Conservation (phyloP, 257 asterid genomes). For the Nicotiana knightiana region DNA sequence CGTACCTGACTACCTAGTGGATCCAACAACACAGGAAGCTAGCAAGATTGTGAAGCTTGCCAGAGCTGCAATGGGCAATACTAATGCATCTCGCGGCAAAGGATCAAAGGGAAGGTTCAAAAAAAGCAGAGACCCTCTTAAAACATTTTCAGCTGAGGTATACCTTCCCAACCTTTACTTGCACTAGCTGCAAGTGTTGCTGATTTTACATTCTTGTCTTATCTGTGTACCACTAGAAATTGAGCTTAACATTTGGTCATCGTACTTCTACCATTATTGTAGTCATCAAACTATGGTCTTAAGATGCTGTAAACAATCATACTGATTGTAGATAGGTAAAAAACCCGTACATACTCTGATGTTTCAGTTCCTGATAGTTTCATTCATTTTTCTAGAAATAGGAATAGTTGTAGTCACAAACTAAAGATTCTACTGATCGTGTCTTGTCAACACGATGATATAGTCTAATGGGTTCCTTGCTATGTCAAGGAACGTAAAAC, state of each 20-base stretch:
- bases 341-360: not conserved
- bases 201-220: not conserved
- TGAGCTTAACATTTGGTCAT: not conserved
- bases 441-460: not conserved
- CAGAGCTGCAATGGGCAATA: conserved; percentile 89
- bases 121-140: conserved; percentile 70
- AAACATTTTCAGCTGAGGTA: conserved; percentile 88
- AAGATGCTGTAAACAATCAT: not conserved
- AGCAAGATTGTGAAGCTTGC: conserved; percentile 88
- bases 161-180: not conserved
- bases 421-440: not conserved
- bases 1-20: conserved; percentile 87
- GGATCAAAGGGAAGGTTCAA: conserved; percentile 56
- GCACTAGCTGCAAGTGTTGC: not conserved
- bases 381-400: not conserved
- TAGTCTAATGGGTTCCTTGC: not conserved
- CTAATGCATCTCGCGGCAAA: conserved; percentile 40
- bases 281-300: not conserved
- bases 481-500: not conserved
- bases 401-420: not conserved
- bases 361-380: not conserved
- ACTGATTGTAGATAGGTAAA: not conserved
- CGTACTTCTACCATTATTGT: not conserved
- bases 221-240: not conserved
- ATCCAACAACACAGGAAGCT: conserved; percentile 92